Evolutionary conservation across 2,329 filamentous ascomycete genomes (phyloP).

Genomic region (Fusarium anthophilum): DNA sequence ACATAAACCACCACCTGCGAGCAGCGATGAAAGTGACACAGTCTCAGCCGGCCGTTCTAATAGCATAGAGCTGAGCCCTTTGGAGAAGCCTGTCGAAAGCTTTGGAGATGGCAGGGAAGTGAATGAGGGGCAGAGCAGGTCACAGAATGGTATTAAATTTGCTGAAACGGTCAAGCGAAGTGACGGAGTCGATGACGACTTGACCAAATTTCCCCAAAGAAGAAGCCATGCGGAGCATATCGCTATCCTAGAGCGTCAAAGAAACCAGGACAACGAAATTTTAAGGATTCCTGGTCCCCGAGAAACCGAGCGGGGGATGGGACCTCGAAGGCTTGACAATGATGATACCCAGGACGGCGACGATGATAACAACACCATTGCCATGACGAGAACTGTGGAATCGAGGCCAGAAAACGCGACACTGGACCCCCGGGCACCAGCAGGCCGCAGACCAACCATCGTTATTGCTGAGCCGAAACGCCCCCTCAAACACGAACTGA

Average conservation of each 20-base stretch:
- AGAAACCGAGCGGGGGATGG: slow-evolving; percentile 85
- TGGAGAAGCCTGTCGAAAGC: slow-evolving; percentile 32
- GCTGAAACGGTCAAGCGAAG: slow-evolving; percentile 71
- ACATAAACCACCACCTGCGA: slow-evolving; percentile 30
- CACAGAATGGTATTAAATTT: slow-evolving; percentile 66
- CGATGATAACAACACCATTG: slow-evolving; percentile 48
- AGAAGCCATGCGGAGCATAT: slow-evolving; percentile 80
- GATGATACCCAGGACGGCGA: slow-evolving; percentile 50
- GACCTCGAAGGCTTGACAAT: slow-evolving; percentile 66
- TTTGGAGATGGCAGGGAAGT: slow-evolving; percentile 15
- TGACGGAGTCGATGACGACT: slow-evolving; percentile 62
- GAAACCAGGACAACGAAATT: slow-evolving; percentile 77
- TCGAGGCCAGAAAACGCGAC: slow-evolving; percentile 37
- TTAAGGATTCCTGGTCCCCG: slow-evolving; percentile 91
- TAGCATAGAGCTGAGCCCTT: slow-evolving; percentile 37
- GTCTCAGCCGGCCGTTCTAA: slow-evolving; percentile 43
- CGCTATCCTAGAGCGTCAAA: slow-evolving; percentile 85
- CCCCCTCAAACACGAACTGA: slow-evolving; percentile 48
- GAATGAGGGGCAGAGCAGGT: slow-evolving; percentile 13
- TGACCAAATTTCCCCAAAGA: slow-evolving; percentile 55
- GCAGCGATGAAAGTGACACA: slow-evolving; percentile 52
- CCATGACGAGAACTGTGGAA: slow-evolving; percentile 41
- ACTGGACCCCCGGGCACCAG: slow-evolving; percentile 36
- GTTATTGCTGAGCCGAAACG: slow-evolving; percentile 72
- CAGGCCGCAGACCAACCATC: slow-evolving; percentile 64